These are phyloP conservation scores for Podaxis rugospora DNA, from an alignment of 768 basidiomycete species.

Conservation along the genomic window DNA sequence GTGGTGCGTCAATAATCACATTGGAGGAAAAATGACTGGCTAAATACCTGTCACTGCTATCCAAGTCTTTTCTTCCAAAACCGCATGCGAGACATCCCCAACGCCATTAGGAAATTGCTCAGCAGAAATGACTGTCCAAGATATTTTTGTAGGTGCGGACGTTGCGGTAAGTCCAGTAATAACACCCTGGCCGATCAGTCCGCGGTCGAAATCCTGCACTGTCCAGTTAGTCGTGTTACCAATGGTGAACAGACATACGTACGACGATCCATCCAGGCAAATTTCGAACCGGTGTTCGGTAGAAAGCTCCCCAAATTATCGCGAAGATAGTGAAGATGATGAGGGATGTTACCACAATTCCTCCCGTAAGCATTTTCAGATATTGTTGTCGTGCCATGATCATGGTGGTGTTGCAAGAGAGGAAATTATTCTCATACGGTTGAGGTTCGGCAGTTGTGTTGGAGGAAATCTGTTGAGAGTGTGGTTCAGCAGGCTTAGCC, in stretches of 20 bases:
- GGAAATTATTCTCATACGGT: neutral
- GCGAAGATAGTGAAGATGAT: slow-evolving; percentile 46
- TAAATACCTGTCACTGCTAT: slow-evolving; percentile 47
- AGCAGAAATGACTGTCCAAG: slow-evolving; percentile 41
- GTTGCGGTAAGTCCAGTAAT: slow-evolving; percentile 22
- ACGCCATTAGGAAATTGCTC: slow-evolving; percentile 41
- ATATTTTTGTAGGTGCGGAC: slow-evolving; percentile 28
- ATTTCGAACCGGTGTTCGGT: slow-evolving; percentile 37
- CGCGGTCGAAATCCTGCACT: slow-evolving; percentile 58
- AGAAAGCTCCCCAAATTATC: slow-evolving; percentile 56
- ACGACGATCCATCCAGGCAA: slow-evolving; percentile 59
- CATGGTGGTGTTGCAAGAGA: neutral
- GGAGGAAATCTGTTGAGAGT: neutral
- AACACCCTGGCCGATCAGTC: slow-evolving; percentile 43
- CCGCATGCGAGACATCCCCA: slow-evolving; percentile 34
- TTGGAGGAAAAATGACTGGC: neutral
- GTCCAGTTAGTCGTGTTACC: neutral
- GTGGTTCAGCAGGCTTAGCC: neutral
- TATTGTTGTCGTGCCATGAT: slow-evolving; percentile 34
- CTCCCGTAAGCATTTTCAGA: slow-evolving; percentile 37
- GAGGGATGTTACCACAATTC: slow-evolving; percentile 31
- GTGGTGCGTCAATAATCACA: neutral
- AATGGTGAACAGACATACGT: slow-evolving; percentile 16
- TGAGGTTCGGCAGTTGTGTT: neutral
- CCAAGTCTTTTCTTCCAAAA: slow-evolving; percentile 53